Conservation (phyloP, 192 early-diverging fungal species). For the Mortierella claussenii region DNA sequence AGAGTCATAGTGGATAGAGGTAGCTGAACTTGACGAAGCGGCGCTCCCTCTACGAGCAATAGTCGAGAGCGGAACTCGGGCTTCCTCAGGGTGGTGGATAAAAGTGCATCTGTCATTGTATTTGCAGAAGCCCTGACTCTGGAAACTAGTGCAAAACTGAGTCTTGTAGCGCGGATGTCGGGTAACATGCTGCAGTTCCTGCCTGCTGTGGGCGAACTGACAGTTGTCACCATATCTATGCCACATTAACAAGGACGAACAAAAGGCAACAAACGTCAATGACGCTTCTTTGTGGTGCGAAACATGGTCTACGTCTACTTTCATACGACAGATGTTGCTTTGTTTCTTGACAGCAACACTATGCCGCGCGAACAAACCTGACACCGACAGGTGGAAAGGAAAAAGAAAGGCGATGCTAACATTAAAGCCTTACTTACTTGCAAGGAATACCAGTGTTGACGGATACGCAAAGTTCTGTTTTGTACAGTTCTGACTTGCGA, state of each 20-base stretch:
- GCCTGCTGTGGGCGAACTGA: slow-evolving; percentile 90
- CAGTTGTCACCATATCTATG: slow-evolving; percentile 92
- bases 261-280: too few species aligned
- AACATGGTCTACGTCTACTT: too few species aligned
- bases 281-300: too few species aligned
- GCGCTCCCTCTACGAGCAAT: not conserved
- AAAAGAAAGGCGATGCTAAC: too few species aligned
- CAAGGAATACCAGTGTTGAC: slow-evolving; percentile 46
- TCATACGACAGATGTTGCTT: too few species aligned
- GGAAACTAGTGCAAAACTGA: slow-evolving; percentile 92
- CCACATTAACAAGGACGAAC: too few species aligned
- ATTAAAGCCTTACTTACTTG: too few species aligned
- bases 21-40: not conserved
- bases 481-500: slow-evolving; percentile 47
- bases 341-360: too few species aligned
- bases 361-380: too few species aligned
- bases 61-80: slow-evolving; percentile 26
- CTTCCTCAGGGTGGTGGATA: slow-evolving; percentile 76
- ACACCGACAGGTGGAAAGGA: not conserved
- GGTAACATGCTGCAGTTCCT: slow-evolving; percentile 82
- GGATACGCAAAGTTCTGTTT: slow-evolving; percentile 56
- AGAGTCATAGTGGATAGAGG: not conserved
- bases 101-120: slow-evolving; percentile 97
- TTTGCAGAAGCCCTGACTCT: slow-evolving; percentile 87
- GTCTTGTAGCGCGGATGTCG: slow-evolving; percentile 97